Percentiles rank a stretch among this genome's conserved stretches.
Conservation (phyloP, 2,329 filamentous ascomycete species). For the Ophiostoma pallidulum region DNA sequence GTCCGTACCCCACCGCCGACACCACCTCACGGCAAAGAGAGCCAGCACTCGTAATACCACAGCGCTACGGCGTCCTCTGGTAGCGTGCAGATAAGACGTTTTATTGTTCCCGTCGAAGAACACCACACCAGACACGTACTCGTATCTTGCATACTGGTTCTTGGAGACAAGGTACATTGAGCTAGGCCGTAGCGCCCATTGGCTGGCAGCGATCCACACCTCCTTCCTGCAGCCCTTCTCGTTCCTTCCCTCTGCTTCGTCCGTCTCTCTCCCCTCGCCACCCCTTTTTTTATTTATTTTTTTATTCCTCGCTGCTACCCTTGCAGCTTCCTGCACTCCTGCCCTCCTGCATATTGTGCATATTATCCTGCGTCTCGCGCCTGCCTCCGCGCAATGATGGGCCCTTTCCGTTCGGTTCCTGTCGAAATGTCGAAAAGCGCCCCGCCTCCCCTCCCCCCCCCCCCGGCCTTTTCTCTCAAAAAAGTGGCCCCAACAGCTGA, state of each 20-base stretch:
- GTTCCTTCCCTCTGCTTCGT: not conserved
- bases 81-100: not conserved
- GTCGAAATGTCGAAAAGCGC: too few relatives aligned
- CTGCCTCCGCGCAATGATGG: not conserved
- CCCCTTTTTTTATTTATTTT: not conserved
- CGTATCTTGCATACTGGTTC: too few relatives aligned
- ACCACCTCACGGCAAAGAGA: too few relatives aligned
- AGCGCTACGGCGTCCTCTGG: not conserved
- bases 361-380: not conserved
- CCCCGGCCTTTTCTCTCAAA: too few relatives aligned
- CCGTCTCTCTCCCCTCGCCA: not conserved
- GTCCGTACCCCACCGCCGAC: too few relatives aligned
- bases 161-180: too few relatives aligned
- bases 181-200: slow-evolving; percentile 8
- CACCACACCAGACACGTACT: too few relatives aligned
- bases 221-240: not conserved
- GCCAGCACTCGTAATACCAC: too few relatives aligned
- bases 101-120: not conserved
- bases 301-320: not conserved
- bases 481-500: not conserved
- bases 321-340: slow-evolving; percentile 12
- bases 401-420: not conserved
- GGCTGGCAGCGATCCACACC: slow-evolving; percentile 9
- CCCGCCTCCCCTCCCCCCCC: too few relatives aligned
- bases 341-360: slow-evolving; percentile 12